These are phyloP conservation scores for Aspergillus nomiae DNA, from an alignment of 2,329 filamentous ascomycete genomes.

Conservation along the genomic window DNA sequence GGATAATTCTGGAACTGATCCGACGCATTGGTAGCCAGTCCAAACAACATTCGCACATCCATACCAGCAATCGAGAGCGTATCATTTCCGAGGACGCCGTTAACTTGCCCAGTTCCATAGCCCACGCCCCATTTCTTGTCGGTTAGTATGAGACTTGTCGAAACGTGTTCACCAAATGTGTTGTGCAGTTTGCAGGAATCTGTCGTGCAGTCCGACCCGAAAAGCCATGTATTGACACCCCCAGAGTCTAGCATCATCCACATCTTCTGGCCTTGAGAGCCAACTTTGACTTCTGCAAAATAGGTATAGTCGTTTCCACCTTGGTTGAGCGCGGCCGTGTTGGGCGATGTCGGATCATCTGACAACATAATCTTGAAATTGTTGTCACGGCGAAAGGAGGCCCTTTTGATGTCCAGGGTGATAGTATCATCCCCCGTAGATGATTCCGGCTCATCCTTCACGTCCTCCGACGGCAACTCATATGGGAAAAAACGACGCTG, in stretches of 20 bases:
- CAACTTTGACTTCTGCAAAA: slow-evolving; percentile 54
- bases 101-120: slow-evolving; percentile 77
- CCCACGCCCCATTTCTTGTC: slow-evolving; percentile 63
- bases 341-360: slow-evolving; percentile 41
- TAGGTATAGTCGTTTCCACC: slow-evolving; percentile 59
- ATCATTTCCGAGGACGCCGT: slow-evolving; percentile 67
- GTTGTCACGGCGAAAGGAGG: slow-evolving; percentile 49
- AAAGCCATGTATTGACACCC: slow-evolving; percentile 76
- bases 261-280: slow-evolving; percentile 53
- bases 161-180: slow-evolving; percentile 67
- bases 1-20: slow-evolving; percentile 75
- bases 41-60: slow-evolving; percentile 67
- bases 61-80: slow-evolving; percentile 67
- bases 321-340: slow-evolving; percentile 55
- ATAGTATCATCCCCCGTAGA: slow-evolving; percentile 20
- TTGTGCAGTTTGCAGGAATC: slow-evolving; percentile 69
- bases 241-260: slow-evolving; percentile 59
- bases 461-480: slow-evolving; percentile 19
- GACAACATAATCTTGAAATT: slow-evolving; percentile 48
- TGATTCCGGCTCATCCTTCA: slow-evolving; percentile 22
- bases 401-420: slow-evolving; percentile 42
- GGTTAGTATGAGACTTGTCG: slow-evolving; percentile 61
- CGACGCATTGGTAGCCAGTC: slow-evolving; percentile 71
- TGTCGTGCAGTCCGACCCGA: slow-evolving; percentile 68
- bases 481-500: slow-evolving; percentile 38